Percentiles rank a stretch among this genome's conserved stretches.
Conservation (phyloP, 441 rosid species). For the Bruguiera hainesii region DNA sequence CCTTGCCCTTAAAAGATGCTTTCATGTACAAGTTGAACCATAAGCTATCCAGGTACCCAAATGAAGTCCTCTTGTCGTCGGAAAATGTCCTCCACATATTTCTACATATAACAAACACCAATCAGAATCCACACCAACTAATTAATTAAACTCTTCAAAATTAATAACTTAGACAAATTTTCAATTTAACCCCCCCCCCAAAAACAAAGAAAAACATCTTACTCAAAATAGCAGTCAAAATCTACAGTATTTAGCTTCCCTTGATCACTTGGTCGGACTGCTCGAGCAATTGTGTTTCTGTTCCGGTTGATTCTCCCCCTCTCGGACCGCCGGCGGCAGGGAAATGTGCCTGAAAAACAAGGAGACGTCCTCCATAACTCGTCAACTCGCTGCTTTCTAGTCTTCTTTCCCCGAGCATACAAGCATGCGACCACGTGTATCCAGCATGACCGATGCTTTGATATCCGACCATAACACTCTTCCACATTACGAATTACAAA, state of each 20-base stretch:
- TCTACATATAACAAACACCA: slow-evolving; percentile 34
- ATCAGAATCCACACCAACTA: background rate
- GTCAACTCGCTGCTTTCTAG: slow-evolving; percentile 10
- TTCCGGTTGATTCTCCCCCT: slow-evolving; percentile 29
- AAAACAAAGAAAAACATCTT: slow-evolving; percentile 23
- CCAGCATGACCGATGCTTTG: slow-evolving; percentile 68
- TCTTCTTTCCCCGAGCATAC: slow-evolving; percentile 25
- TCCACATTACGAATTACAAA: slow-evolving; percentile 15
- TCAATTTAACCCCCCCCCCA: too few species aligned
- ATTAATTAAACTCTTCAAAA: too few species aligned
- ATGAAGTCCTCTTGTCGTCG: slow-evolving; percentile 41
- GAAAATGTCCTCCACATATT: slow-evolving; percentile 49
- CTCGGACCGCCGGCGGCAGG: slow-evolving; percentile 39
- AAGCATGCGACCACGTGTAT: slow-evolving; percentile 32
- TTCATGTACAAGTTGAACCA: slow-evolving; percentile 63
- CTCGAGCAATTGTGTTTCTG: slow-evolving; percentile 31
- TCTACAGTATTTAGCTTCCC: slow-evolving; percentile 38
- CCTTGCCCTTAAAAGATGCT: slow-evolving; percentile 35
- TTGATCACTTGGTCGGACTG: slow-evolving; percentile 17
- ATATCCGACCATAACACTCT: slow-evolving; percentile 23
- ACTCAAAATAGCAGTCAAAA: slow-evolving; percentile 51
- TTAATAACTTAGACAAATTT: too few species aligned
- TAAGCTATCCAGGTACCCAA: slow-evolving; percentile 53
- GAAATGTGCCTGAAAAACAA: slow-evolving; percentile 43
- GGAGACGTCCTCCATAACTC: slow-evolving; percentile 30